Evolutionary conservation across 441 rosid genomes (phyloP).

Genomic region (Erysimum cheiri): DNA sequence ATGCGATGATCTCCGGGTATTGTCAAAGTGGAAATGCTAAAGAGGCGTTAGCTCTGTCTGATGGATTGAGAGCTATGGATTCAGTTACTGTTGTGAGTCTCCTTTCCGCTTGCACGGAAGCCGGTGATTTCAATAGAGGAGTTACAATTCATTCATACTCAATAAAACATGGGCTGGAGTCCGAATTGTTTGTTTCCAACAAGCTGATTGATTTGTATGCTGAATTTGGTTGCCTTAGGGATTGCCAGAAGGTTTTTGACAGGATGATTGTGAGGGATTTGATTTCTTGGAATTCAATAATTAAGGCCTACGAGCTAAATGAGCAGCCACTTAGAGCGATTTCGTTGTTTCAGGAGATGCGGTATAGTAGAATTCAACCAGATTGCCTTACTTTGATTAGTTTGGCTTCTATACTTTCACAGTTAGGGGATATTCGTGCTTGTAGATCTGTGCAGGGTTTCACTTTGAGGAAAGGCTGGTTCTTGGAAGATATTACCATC

Average conservation of each 20-base stretch:
- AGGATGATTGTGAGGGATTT: conserved; percentile 62
- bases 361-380: conserved; percentile 50
- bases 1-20: conserved; percentile 84
- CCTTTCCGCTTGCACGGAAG: conserved; percentile 70
- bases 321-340: conserved; percentile 55
- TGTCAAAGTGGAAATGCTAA: conserved; percentile 66
- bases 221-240: conserved; percentile 51
- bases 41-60: conserved; percentile 57
- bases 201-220: conserved; percentile 77
- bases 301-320: conserved; percentile 77
- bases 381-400: conserved; percentile 72
- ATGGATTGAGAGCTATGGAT: conserved; percentile 66
- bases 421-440: conserved; percentile 52
- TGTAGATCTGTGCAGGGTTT: conserved; percentile 61
- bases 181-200: conserved; percentile 65
- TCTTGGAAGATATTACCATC: conserved; percentile 50
- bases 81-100: conserved; percentile 63
- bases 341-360: conserved; percentile 60
- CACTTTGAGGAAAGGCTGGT: conserved; percentile 58
- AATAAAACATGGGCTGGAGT: conserved; percentile 64
- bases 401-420: conserved; percentile 62
- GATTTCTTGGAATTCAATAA: conserved; percentile 85
- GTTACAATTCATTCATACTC: conserved; percentile 58
- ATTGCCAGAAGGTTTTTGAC: conserved; percentile 57
- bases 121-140: conserved; percentile 54